phyloP scores from a whole-genome alignment of 768 basidiomycete species.

The Suillus discolor region DNA sequence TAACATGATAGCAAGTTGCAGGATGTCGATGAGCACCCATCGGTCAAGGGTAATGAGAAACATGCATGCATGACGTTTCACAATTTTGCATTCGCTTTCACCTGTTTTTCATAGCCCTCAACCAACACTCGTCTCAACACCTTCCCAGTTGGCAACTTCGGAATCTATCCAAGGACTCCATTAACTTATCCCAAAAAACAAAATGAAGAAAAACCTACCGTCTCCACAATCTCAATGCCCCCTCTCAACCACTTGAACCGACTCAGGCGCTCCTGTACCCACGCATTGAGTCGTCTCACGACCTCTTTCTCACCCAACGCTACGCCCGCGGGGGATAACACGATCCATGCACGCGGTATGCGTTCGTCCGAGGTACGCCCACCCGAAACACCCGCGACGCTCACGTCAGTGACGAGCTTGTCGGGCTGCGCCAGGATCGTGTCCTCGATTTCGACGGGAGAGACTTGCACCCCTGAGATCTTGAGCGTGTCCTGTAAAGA shows the following conservation, averaged over 20 bases:
- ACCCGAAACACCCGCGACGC: slow-evolving; percentile 71
- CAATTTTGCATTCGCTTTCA: slow-evolving; percentile 19
- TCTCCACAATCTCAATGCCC: slow-evolving; percentile 60
- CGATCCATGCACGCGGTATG: slow-evolving; percentile 72
- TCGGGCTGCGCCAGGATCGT: slow-evolving; percentile 59
- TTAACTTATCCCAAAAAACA: slow-evolving; percentile 5
- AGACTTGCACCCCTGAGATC: slow-evolving; percentile 71
- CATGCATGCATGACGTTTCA: slow-evolving; percentile 1
- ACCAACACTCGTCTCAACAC: slow-evolving; percentile 57
- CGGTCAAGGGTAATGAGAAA: not conserved
- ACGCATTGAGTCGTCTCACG: slow-evolving; percentile 50
- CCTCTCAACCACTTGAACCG: slow-evolving; percentile 73
- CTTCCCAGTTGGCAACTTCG: slow-evolving; percentile 70
- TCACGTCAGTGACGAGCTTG: slow-evolving; percentile 58
- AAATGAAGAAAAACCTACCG: slow-evolving; percentile 40
- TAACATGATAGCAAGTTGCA: not conserved
- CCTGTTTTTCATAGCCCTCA: slow-evolving; percentile 47
- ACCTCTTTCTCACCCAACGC: slow-evolving; percentile 42
- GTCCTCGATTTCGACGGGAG: slow-evolving; percentile 71
- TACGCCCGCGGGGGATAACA: slow-evolving; percentile 56
- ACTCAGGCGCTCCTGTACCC: slow-evolving; percentile 61
- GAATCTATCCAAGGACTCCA: slow-evolving; percentile 45
- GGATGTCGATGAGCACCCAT: not conserved
- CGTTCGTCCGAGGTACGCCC: slow-evolving; percentile 67
- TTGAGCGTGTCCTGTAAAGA: slow-evolving; percentile 64